phyloP scores from a whole-genome alignment of 2,329 filamentous ascomycete species.

The Colletotrichum tamarilloi region DNA sequence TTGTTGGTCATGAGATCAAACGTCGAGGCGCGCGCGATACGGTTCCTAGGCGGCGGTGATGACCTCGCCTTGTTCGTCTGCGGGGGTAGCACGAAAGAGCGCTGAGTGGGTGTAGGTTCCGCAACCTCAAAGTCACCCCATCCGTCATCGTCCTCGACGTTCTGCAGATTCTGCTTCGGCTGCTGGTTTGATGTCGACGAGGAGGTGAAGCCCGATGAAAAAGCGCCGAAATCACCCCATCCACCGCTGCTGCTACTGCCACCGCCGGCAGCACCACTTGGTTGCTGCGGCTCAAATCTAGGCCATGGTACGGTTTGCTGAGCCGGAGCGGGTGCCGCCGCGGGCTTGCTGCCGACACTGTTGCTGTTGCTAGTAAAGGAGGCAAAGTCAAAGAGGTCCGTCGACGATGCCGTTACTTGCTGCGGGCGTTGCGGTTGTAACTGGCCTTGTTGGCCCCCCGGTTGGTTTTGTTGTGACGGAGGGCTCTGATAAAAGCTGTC shows the following conservation, averaged over 20 bases:
- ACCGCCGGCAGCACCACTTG: slow-evolving; percentile 22
- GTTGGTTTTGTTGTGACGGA: slow-evolving; percentile 39
- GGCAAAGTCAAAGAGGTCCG: slow-evolving; percentile 43
- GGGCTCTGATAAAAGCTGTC: slow-evolving; percentile 57
- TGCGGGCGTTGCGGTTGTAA: slow-evolving; percentile 34
- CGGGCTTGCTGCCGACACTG: slow-evolving; percentile 18
- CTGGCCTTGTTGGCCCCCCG: slow-evolving; percentile 30
- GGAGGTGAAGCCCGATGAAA: slow-evolving; percentile 29
- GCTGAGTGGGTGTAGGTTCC: slow-evolving; percentile 43
- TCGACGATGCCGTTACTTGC: slow-evolving; percentile 35
- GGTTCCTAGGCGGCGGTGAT: slow-evolving; percentile 39
- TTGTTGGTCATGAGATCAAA: slow-evolving; percentile 66
- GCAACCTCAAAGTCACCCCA: slow-evolving; percentile 78
- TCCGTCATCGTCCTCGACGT: slow-evolving; percentile 67
- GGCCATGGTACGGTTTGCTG: slow-evolving; percentile 46
- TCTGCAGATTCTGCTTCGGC: slow-evolving; percentile 6
- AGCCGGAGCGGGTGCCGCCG: slow-evolving; percentile 16
- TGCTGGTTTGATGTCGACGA: slow-evolving; percentile 37
- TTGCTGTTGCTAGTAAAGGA: slow-evolving; percentile 36
- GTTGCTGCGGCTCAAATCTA: slow-evolving; percentile 42
- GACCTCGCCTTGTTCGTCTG: slow-evolving; percentile 27
- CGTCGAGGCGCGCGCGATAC: slow-evolving; percentile 60
- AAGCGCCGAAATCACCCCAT: slow-evolving; percentile 39
- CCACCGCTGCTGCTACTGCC: slow-evolving; percentile 18
- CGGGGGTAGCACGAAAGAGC: slow-evolving; percentile 32